Base-by-base conservation (phyloP, 164 flowering plant genomes). In the Nymphaea thermarum region DNA sequence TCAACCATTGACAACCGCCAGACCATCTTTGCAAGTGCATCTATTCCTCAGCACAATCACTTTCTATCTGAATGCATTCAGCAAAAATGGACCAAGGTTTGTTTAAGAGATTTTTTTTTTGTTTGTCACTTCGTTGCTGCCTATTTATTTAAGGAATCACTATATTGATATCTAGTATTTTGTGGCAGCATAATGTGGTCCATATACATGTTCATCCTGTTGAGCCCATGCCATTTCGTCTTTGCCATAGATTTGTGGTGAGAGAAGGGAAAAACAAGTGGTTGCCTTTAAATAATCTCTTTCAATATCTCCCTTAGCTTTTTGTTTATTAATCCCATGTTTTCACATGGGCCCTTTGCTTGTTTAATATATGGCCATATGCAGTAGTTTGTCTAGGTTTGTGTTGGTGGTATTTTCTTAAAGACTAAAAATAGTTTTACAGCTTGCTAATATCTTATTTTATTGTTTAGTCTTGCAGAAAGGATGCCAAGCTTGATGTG, bases 1-100 rank as follows among this genome's bases (percentile, higher is more conserved):
- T 90, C 98, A 10, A 78, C 96, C 47, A 82, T 72, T 74, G 71
- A 76, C 65, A 78, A 67, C 67, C 91, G 96, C 65, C 98, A 95
- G 75, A 95, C 99, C 14, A 69, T 92, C 72, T 90, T 95, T 75
- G 96, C 96, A 11, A 88, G 99, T 78, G 98, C 99, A 60, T 95
- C 99, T 63, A 86, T 95, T 59, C 99, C 99, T 36, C 98, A 90
- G 77, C 99, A 88, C 72, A 85, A 72, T 11, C 85, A 78, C 66
- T 95, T 95, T 77, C 43, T 92, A 10, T 77, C 83, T 75, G 94
- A 90, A 62, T 92, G 96, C 67, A 79, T 90, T 66, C 98, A 95
- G 75, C 99, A 95, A 74, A 95, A 95, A 72, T 95, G 99, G 99
- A 92, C 94, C 71, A 95, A 90, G 98, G 98, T 94, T 73, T 71